phyloP scores from a whole-genome alignment of 306 rosid genomes.

The Heteromeles arbutifolia region DNA sequence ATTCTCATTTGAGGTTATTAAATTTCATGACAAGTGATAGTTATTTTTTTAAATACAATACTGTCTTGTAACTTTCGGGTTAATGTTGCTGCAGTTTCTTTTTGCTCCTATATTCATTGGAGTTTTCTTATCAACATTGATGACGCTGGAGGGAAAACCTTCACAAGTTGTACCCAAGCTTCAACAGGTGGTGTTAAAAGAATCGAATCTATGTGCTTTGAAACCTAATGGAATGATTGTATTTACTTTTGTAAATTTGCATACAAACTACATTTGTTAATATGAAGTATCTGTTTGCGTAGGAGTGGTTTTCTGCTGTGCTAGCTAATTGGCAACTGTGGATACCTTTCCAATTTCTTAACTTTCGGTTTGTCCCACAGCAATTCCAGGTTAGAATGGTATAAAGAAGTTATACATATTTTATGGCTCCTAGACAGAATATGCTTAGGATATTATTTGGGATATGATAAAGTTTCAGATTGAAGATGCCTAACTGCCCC shows the following conservation, averaged over 20 bases:
- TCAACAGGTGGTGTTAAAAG: conserved; percentile 57
- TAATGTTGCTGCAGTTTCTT: conserved; percentile 55
- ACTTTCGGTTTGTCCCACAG: conserved; percentile 93
- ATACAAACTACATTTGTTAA: conserved; percentile 15
- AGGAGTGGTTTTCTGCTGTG: conserved; percentile 94
- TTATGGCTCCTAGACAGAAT: neutral
- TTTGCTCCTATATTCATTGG: conserved; percentile 80
- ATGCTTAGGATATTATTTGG: neutral
- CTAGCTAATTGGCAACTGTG: conserved; percentile 91
- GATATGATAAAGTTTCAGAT: neutral
- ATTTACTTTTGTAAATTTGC: conserved; percentile 5
- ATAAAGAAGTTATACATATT: neutral
- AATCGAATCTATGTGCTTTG: conserved; percentile 10
- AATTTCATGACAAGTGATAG: conserved; percentile 2
- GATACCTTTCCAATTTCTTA: conserved; percentile 97
- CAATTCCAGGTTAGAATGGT: conserved; percentile 74
- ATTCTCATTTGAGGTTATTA: neutral
- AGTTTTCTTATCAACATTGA: conserved; percentile 64
- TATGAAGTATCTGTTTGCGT: conserved; percentile 17
- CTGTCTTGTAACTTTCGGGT: conserved; percentile 10
- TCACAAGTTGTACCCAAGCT: conserved; percentile 75
- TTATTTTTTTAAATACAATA: neutral
- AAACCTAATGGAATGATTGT: conserved; percentile 4
- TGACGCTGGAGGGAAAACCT: conserved; percentile 76
- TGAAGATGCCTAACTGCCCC: neutral